Base-by-base conservation (phyloP, 2,329 filamentous ascomycete species). In the Monilinia fructigena region DNA sequence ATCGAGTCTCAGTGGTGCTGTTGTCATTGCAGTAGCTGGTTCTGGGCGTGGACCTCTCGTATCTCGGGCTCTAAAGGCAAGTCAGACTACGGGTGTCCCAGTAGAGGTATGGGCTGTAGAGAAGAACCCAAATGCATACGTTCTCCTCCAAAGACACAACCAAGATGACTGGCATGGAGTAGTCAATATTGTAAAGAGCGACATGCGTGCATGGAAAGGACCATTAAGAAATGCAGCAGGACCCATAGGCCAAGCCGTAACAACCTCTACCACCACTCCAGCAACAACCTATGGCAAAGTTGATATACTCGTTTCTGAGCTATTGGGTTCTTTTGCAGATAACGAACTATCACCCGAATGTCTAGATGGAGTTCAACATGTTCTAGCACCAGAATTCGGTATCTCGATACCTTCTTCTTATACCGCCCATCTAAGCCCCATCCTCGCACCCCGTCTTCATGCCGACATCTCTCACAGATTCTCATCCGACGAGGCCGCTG, bases 291-390 rank as follows among this genome's bases (percentile, higher is more conserved):
- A 86, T 70, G 84, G 85, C 71, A 87, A 89, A 74, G 89, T 99
- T 53, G 95, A 99, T 77, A 97, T 99, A 65, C 81, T 99, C 4
- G 88, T 99, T 38, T 97, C 93, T 2, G 95, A 99, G 78, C 86
- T 99, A 0, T 85, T 99, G 0, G 95, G 93, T 48, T 97, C 93
- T 2, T 99, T 98, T 75, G 95, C 89, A 31, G 95, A 99, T 79
- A 99, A 99, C 75, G 95, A 99, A 78, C 86, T 99, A 12, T 97
- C 92, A 0, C 95, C 95, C 0, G 95, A 99, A 79, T 99, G 95
- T 74, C 83, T 99, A 14, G 95, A 99, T 76, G 95, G 95, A 55
- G 93, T 98, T 60, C 94, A 97, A 76, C 89, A 94, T 74, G 90
- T 98, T 54, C 81, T 99, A n/a, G 81, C 85, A 14, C 81, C 89